phyloP scores from a whole-genome alignment of 768 basidiomycete genomes.

The Kwoniella europaea region DNA sequence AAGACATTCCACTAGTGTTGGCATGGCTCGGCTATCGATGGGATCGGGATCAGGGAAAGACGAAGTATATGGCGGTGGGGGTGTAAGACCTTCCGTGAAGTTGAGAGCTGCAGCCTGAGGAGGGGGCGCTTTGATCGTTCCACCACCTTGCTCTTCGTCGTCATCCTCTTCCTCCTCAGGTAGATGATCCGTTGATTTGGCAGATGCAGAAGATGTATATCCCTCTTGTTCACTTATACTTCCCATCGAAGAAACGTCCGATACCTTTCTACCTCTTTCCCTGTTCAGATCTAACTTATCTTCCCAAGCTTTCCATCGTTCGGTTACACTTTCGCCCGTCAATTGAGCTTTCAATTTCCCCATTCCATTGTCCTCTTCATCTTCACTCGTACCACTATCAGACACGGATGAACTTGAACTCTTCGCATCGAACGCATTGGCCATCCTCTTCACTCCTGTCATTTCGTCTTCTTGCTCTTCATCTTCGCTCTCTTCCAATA shows the following conservation, averaged over 20 bases:
- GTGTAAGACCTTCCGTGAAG: slow-evolving; percentile 24
- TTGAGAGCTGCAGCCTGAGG: not conserved
- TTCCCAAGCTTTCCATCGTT: slow-evolving; percentile 35
- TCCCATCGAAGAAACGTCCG: slow-evolving; percentile 20
- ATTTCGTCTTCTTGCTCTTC: slow-evolving; percentile 25
- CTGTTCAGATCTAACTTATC: slow-evolving; percentile 1
- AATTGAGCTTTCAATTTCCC: slow-evolving; percentile 30
- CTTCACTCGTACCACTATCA: slow-evolving; percentile 29
- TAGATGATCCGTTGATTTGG: not conserved
- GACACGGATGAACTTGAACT: slow-evolving; percentile 32
- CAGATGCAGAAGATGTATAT: not conserved
- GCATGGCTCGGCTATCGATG: not conserved
- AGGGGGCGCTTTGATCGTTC: slow-evolving; percentile 33
- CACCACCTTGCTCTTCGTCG: slow-evolving; percentile 17
- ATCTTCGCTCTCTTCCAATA: slow-evolving; percentile 46
- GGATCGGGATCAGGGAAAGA: slow-evolving; percentile 24
- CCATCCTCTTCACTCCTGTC: slow-evolving; percentile 45
- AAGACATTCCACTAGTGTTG: slow-evolving; percentile 7
- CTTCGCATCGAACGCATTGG: slow-evolving; percentile 36
- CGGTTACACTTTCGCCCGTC: slow-evolving; percentile 41
- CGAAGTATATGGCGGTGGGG: slow-evolving; percentile 45
- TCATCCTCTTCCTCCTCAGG: slow-evolving; percentile 4
- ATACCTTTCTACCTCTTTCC: slow-evolving; percentile 3
- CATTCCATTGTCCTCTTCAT: slow-evolving; percentile 8
- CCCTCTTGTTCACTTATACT: slow-evolving; percentile 38